Evolutionary conservation across 2,329 filamentous ascomycete genomes (phyloP), one percentile per base, ranked within the genome.

Genomic region (Cladosporium colombiae): DNA sequence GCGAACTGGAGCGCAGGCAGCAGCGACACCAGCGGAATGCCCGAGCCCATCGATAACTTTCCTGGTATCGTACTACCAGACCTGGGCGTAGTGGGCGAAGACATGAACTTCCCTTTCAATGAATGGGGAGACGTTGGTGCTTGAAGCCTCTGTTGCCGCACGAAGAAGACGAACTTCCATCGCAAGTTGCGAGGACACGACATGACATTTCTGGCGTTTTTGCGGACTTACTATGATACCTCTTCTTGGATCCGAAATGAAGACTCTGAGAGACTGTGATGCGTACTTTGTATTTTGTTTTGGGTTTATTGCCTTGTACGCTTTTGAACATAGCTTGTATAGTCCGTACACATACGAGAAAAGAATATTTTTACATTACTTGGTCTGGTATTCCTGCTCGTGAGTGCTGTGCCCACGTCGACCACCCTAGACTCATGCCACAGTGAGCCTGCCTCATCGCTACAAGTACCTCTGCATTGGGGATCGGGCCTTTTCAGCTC

Each of bases 41-140:
- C 25, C 5, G 59, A 46, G 5, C 64, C 31, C 25, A 67, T 67
- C 10, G 72, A 74, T 27, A 61, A 65, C 14, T 75, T 72, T 64
- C 68, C 68, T 31, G 72, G 69, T n/a, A 74, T 76, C 33, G 61
- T 74, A 46, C 71, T 74, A 67, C 73, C 74, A 23, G 68, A 73
- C 21, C 37, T 73, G 46, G 68, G 69, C 7, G 49, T 66, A 31
- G 65, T 67, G 56, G 68, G 69, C 59, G 69, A 70, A 16, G 53
- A 65, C 16, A 33, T 65, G 13, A 53, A 40, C 25, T 65, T 59
- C 29, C 55, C 63, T 27, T 59, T 59, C 14, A 27, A 44, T 16
- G 63, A 60, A 56, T 65, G 63, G 63, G 63, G 57, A 33, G 57
- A 59, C 53, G 46, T 65, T 5, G 63, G 63, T 6, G 63, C 63